Evolutionary conservation across 2,329 filamentous ascomycete genomes (phyloP).

Genomic region (Fusarium pseudocircinatum): DNA sequence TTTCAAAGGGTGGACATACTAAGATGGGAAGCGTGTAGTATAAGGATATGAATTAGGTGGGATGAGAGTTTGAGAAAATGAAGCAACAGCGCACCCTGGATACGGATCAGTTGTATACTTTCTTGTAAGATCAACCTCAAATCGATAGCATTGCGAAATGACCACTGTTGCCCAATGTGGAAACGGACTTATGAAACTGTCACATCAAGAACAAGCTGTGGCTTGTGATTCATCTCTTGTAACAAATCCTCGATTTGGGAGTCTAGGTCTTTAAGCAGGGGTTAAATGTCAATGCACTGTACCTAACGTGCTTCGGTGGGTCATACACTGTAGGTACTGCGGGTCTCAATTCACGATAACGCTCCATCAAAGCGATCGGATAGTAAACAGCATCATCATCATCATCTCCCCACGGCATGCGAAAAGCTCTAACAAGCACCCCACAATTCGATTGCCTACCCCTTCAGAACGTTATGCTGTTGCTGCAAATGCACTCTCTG

Average conservation of each 20-base stretch:
- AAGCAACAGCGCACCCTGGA: neutral
- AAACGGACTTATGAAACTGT: neutral
- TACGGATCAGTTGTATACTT: neutral
- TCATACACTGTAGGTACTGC: slow-evolving; percentile 6
- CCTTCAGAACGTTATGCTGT: slow-evolving; percentile 35
- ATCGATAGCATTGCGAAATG: neutral
- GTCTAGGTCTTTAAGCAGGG: neutral
- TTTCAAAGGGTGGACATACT: slow-evolving; percentile 73
- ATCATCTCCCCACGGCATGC: slow-evolving; percentile 3
- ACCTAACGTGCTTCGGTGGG: slow-evolving; percentile 4
- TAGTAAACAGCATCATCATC: slow-evolving; percentile 32
- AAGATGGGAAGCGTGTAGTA: neutral
- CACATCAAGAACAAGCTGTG: neutral
- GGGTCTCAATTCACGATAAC: slow-evolving; percentile 30
- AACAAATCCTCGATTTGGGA: neutral
- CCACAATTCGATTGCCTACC: slow-evolving; percentile 2
- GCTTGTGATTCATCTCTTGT: neutral
- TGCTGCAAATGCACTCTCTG: slow-evolving; percentile 43
- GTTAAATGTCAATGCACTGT: neutral
- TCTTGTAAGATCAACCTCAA: neutral
- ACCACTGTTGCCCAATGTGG: neutral
- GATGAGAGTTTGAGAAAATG: slow-evolving; percentile 1
- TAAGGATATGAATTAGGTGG: neutral
- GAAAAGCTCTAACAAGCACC: neutral
- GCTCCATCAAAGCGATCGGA: slow-evolving; percentile 31